Evolutionary conservation across 1,284 basidiomycete species (phyloP).

Genomic region (Kwoniella shivajii): DNA sequence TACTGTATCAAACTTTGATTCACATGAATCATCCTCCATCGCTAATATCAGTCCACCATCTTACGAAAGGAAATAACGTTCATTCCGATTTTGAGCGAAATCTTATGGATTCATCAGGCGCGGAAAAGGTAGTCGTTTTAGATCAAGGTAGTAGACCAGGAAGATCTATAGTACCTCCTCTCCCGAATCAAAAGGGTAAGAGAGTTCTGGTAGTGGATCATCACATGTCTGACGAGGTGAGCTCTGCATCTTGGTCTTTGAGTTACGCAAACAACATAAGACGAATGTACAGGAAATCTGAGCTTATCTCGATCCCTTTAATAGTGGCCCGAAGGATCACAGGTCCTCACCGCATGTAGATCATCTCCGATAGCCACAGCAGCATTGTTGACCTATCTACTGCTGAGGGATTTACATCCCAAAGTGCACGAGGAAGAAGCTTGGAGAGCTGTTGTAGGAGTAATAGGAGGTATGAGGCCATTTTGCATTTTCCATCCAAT

Average conservation of each 20-base stretch:
- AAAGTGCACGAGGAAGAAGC: constrained; percentile 28
- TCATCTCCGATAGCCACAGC: constrained; percentile 44
- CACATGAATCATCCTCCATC: constrained; percentile 29
- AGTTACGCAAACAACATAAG: too few species aligned
- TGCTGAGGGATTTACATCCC: constrained; percentile 37
- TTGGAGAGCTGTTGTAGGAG: constrained; percentile 47
- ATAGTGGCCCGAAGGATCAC: constrained; percentile 39
- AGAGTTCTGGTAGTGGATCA: constrained; percentile 45
- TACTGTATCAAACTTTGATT: constrained; percentile 34
- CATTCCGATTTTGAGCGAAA: constrained; percentile 35
- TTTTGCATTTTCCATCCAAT: background rate
- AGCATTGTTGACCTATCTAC: constrained; percentile 39
- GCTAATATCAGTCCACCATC: constrained; percentile 39
- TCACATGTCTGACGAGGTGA: constrained; percentile 43
- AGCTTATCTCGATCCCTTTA: background rate
- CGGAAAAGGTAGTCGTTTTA: constrained; percentile 37
- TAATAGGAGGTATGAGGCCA: constrained; percentile 42
- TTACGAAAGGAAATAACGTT: constrained; percentile 45
- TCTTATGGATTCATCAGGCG: constrained; percentile 19
- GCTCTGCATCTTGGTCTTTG: constrained; percentile 1
- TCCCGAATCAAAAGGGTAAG: constrained; percentile 6
- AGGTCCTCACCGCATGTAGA: constrained; percentile 43
- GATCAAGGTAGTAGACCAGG: constrained; percentile 50
- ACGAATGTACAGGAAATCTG: background rate
- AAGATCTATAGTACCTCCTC: constrained; percentile 18